Base-by-base conservation (phyloP, 2,329 filamentous ascomycete species). In the Alternaria arborescens region DNA sequence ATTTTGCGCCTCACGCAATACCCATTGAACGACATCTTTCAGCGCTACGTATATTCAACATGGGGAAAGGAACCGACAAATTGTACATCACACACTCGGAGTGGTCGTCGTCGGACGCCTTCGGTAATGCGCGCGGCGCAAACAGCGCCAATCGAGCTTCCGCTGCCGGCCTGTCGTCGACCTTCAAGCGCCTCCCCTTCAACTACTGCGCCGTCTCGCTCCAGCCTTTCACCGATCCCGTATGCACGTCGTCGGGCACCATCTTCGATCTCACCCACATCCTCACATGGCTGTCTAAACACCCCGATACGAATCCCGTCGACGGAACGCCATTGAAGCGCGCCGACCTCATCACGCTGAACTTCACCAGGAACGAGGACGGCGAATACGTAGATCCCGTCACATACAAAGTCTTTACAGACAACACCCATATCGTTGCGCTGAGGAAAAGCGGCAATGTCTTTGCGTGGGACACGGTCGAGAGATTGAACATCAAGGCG, bases 181-280 rank as follows among this genome's bases (percentile, higher is more conserved):
- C 87, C 38, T 98, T 98, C 83, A 92, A 91, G 74, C 91, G 93
- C 46, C 87, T 99, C 1, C 95, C 96, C 30, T 99, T 96, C 87
- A 98, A 97, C 84, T 98, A 95, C 82, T 99, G 95, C 86, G 93
- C 95, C 64, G 89, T 97, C 40, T 97, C 92, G 62, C 89, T 99
- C 34, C 95, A 98, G 76, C 96, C 96, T 8, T 99, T 97, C 83
- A 88, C 90, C 74, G 92, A 97, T 74, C 94, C 95, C 5, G 95
- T 99, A 36, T 99, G 95, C 83, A 98, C 94, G 1, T 75, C 86
- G 4, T 85, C 91, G 42, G 95, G 95, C 54, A 95, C 90, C 12
- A 94, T 97, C 61, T 99, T 98, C 79, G 96, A 99, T 74, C 87
- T 97, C 70, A 94, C 95, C 70, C 92, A 97, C 74, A 98, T 99